Percentiles rank a stretch among this genome's conserved stretches.
Conservation (phyloP, 179 eudicot genomes). For the Sideroxylon spinosum region DNA sequence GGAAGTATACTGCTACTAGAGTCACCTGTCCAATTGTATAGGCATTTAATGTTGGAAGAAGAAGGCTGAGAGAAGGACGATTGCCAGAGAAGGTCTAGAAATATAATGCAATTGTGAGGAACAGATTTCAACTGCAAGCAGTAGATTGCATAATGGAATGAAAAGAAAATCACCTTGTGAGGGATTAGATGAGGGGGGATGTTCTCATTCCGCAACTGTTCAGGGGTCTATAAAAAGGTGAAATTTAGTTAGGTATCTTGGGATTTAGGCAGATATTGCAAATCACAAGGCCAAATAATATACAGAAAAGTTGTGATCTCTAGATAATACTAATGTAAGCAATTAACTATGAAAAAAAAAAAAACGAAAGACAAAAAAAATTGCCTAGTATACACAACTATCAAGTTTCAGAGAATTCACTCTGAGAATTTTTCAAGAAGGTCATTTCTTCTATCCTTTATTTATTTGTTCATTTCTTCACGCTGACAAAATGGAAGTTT, state of each 20-base stretch:
- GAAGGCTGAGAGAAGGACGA: conserved; percentile 93
- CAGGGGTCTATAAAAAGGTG: conserved; percentile 56
- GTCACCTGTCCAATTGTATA: conserved; percentile 86
- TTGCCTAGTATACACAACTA: no score
- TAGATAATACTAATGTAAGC: background rate
- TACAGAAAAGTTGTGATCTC: background rate
- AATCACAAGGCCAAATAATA: background rate
- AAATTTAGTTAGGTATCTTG: conserved; percentile 17
- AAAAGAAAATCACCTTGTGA: conserved; percentile 64
- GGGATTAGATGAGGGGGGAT: conserved; percentile 75
- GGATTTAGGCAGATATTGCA: background rate
- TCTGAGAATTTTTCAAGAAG: no score
- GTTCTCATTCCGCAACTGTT: conserved; percentile 78
- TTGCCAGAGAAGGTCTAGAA: conserved; percentile 92
- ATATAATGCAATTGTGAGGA: conserved; percentile 16
- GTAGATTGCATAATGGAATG: background rate
- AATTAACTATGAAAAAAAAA: background rate
- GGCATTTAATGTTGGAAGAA: conserved; percentile 85
- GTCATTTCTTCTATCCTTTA: no score
- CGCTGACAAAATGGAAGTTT: no score
- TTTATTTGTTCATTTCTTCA: no score
- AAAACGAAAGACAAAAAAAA: background rate
- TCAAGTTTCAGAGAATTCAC: no score
- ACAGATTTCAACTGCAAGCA: conserved; percentile 12
- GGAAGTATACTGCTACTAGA: background rate